Percentiles rank a stretch among this genome's conserved stretches.
Evolutionary conservation across 192 early-diverging fungal genomes (phyloP).

Genomic region (Dissophora globulifera): DNA sequence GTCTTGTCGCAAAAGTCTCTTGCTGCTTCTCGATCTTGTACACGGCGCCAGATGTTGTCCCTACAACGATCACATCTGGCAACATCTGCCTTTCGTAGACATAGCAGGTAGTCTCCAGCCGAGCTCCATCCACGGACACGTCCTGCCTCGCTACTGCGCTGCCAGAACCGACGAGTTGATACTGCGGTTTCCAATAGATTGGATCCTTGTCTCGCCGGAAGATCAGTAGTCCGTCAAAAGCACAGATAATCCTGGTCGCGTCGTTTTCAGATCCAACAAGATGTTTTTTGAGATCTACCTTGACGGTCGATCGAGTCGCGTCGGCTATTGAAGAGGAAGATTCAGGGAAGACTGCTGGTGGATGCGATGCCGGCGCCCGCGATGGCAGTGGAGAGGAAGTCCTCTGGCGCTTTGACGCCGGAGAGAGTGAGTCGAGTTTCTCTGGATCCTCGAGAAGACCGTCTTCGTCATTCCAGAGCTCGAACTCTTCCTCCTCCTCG

Average conservation of each 20-base stretch:
- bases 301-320: neutral
- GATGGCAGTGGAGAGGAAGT: constrained; percentile 8
- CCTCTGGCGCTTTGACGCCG: constrained; percentile 10
- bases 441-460: constrained; percentile 15
- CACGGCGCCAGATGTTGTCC: too few species aligned
- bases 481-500: constrained; percentile 22
- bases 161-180: too few species aligned
- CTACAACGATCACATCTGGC: too few species aligned
- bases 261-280: constrained; percentile 9
- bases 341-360: too few species aligned
- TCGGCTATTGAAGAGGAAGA: neutral
- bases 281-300: constrained; percentile 8
- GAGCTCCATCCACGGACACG: too few species aligned
- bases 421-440: constrained; percentile 13
- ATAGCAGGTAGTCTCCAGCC: too few species aligned
- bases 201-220: neutral
- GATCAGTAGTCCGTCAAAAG: constrained; percentile 5
- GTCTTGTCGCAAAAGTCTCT: too few species aligned
- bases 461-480: constrained; percentile 41
- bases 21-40: too few species aligned
- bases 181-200: constrained; percentile 1
- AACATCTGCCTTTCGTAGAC: too few species aligned
- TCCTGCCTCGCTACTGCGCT: too few species aligned
- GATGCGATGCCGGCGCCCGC: too few species aligned
- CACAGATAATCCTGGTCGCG: neutral